Evolutionary conservation across 2,329 filamentous ascomycete genomes (phyloP).

Genomic region (Aspergillus fischeri): DNA sequence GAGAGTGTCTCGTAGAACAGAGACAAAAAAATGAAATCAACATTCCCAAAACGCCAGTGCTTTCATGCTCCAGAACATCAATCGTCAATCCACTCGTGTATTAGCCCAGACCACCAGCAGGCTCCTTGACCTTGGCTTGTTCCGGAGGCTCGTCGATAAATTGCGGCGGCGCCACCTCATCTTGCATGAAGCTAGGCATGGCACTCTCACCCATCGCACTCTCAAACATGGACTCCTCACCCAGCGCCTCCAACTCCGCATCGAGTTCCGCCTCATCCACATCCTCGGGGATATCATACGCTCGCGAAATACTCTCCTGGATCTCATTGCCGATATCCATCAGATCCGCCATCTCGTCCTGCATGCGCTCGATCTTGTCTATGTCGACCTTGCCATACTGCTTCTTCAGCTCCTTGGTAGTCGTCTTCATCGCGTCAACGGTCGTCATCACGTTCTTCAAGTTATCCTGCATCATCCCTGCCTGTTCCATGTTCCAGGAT

Average conservation of each 20-base stretch:
- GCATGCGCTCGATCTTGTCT: conserved; percentile 93
- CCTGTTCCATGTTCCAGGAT: conserved; percentile 99
- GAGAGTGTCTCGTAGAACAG: background rate
- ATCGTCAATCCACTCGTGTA: background rate
- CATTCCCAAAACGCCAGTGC: background rate
- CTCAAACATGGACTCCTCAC: conserved; percentile 89
- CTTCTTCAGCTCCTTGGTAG: conserved; percentile 84
- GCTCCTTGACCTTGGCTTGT: conserved; percentile 75
- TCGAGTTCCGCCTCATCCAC: conserved; percentile 95
- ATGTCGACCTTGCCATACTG: conserved; percentile 98
- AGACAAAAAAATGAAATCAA: background rate
- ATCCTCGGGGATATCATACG: conserved; percentile 94
- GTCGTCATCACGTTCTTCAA: conserved; percentile 98
- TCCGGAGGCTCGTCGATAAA: conserved; percentile 91
- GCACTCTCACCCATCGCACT: conserved; percentile 57
- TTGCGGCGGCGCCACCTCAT: conserved; percentile 74
- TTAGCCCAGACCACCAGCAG: conserved; percentile 48
- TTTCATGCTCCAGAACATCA: conserved; percentile 2
- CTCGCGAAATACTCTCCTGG: conserved; percentile 84
- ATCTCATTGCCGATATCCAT: conserved; percentile 99
- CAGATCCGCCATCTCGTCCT: conserved; percentile 98
- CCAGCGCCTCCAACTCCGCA: conserved; percentile 90
- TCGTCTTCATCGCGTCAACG: conserved; percentile 95
- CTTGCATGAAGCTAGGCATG: conserved; percentile 81
- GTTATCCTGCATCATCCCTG: conserved; percentile 97